These are phyloP conservation scores for Didymella sp. DNA, from an alignment of 2,329 filamentous ascomycete genomes.

Conservation along the genomic window DNA sequence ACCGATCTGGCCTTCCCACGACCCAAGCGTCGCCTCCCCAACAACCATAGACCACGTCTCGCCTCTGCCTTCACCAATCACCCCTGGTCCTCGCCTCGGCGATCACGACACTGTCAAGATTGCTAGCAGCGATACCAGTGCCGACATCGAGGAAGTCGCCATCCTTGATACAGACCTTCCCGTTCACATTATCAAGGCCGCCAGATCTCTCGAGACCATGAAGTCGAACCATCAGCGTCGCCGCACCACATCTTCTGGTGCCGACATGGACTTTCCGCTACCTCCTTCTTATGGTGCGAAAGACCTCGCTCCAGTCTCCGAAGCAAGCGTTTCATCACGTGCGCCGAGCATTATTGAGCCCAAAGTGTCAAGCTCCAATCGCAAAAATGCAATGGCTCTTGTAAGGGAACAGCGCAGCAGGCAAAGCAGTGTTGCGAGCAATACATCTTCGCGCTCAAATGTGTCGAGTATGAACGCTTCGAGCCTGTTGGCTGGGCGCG, in stretches of 20 bases:
- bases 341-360: conserved; percentile 34
- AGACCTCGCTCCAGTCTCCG: conserved; percentile 33
- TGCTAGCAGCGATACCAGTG: conserved; percentile 45
- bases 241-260: conserved; percentile 46
- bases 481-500: conserved; percentile 4
- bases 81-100: conserved; percentile 39
- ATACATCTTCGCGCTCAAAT: conserved; percentile 12
- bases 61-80: conserved; percentile 47
- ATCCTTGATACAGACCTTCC: conserved; percentile 32
- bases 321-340: conserved; percentile 29
- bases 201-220: conserved; percentile 20
- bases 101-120: conserved; percentile 47
- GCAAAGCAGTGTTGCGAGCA: conserved; percentile 34
- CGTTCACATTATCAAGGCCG: conserved; percentile 34
- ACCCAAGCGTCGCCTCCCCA: conserved; percentile 37
- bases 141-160: conserved; percentile 40
- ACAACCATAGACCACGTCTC: conserved; percentile 42
- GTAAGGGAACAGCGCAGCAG: conserved; percentile 21
- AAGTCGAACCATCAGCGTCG: conserved; percentile 36
- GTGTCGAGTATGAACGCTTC: conserved; percentile 16
- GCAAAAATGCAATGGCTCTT: conserved; percentile 1
- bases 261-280: conserved; percentile 35
- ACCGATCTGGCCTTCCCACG: conserved; percentile 35
- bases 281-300: conserved; percentile 22
- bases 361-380: background rate